Percentiles rank a stretch among this genome's conserved stretches.
Conservation (phyloP, 345 rosid genomes). For the Gossypium turneri region DNA sequence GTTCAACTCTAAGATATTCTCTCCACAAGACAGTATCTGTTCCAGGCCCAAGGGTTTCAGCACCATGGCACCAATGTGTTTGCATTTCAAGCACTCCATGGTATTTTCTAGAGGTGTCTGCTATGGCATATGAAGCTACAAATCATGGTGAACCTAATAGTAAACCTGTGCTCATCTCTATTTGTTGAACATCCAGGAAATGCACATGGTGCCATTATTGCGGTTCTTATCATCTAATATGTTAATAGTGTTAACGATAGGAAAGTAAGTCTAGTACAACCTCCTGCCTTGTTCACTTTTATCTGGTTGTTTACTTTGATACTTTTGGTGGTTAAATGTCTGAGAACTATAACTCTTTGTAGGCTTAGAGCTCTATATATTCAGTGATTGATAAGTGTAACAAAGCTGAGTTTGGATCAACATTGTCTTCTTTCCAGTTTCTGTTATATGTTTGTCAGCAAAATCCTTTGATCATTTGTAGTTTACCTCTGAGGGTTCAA, state of each 20-base stretch:
- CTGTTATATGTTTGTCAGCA: not conserved
- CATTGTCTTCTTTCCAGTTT: not conserved
- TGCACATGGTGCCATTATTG: not conserved
- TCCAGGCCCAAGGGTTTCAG: slow-evolving; percentile 40
- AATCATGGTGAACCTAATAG: slow-evolving; percentile 45
- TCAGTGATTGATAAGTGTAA: not conserved
- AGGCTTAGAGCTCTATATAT: not conserved
- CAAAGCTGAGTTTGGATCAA: not conserved
- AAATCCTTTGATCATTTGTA: not conserved
- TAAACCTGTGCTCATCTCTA: slow-evolving; percentile 10
- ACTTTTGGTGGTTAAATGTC: not conserved
- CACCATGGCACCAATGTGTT: slow-evolving; percentile 37
- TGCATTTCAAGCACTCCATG: slow-evolving; percentile 31
- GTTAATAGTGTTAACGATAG: not conserved
- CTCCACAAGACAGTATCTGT: slow-evolving; percentile 39
- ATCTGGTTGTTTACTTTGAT: slow-evolving; percentile 1
- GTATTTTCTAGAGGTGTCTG: slow-evolving; percentile 41
- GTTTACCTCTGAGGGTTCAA: not conserved
- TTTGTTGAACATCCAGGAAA: slow-evolving; percentile 4
- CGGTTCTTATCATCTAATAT: not conserved
- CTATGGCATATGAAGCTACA: slow-evolving; percentile 44
- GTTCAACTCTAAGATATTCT: slow-evolving; percentile 41
- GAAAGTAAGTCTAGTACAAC: not conserved
- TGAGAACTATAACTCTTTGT: not conserved
- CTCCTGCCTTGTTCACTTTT: not conserved